Conservation (phyloP, 495 filamentous ascomycete genomes). For the Hypoxylon fuscum region DNA sequence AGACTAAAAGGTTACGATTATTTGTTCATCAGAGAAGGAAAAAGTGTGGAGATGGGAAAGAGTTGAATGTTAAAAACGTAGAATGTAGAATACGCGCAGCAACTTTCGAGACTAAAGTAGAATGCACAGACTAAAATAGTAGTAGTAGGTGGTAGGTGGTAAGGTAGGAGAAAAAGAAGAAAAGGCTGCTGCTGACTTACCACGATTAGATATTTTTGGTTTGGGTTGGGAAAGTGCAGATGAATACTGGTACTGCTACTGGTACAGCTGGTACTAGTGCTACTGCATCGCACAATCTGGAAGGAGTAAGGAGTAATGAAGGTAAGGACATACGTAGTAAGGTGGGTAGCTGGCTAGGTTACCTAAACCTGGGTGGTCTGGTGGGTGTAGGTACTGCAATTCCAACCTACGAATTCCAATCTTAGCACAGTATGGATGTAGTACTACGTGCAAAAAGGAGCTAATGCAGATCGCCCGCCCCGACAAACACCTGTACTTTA, state of each 20-base stretch:
- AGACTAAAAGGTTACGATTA: slow-evolving; percentile 20
- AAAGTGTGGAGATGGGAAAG: slow-evolving; percentile 3
- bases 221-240: not conserved
- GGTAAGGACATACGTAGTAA: not conserved
- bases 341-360: slow-evolving; percentile 1
- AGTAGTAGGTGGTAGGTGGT: not conserved
- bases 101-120: too few species aligned
- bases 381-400: slow-evolving; percentile 8
- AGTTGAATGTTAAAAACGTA: too few species aligned
- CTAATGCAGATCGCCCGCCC: slow-evolving; percentile 9
- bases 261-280: slow-evolving; percentile 6
- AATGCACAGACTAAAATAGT: too few species aligned
- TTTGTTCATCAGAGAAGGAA: not conserved
- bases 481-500: slow-evolving; percentile 2
- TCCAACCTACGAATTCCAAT: slow-evolving; percentile 1
- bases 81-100: too few species aligned
- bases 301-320: slow-evolving; percentile 4
- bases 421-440: slow-evolving; percentile 16
- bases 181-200: too few species aligned
- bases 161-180: slow-evolving; percentile 7
- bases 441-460: too few species aligned
- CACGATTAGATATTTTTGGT: too few species aligned
- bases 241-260: not conserved
- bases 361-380: not conserved
- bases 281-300: slow-evolving; percentile 6